Evolutionary conservation across 805 yeast genomes (phyloP).

Genomic region (Blastobotrys peoriensis): DNA sequence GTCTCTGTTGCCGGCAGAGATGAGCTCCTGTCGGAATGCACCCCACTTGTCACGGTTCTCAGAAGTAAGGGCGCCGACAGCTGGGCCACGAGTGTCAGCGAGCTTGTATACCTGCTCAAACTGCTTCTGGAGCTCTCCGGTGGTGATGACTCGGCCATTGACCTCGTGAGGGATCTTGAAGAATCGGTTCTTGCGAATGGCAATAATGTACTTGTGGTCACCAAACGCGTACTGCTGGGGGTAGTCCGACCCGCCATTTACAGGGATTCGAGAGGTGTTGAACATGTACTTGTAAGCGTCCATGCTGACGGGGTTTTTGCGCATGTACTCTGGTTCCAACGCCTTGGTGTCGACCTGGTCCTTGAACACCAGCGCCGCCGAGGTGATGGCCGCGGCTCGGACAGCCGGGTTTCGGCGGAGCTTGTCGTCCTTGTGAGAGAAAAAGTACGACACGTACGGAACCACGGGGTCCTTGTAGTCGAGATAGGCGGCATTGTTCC

Average conservation of each 20-base stretch:
- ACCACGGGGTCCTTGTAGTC: slow-evolving; percentile 90
- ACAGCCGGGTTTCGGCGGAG: slow-evolving; percentile 31
- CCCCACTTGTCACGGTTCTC: slow-evolving; percentile 83
- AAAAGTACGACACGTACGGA: slow-evolving; percentile 90
- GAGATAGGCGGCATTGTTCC: slow-evolving; percentile 93
- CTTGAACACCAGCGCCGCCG: slow-evolving; percentile 63
- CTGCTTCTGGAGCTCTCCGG: slow-evolving; percentile 43
- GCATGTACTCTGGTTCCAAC: slow-evolving; percentile 72
- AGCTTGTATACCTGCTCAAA: slow-evolving; percentile 47
- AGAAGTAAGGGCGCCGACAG: slow-evolving; percentile 75
- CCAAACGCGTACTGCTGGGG: slow-evolving; percentile 27
- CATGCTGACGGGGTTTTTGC: slow-evolving; percentile 87
- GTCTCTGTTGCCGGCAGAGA: slow-evolving; percentile 44
- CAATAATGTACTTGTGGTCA: slow-evolving; percentile 61
- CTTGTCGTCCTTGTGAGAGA: slow-evolving; percentile 64
- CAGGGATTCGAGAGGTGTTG: slow-evolving; percentile 66
- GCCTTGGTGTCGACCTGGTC: slow-evolving; percentile 61
- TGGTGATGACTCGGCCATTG: slow-evolving; percentile 32
- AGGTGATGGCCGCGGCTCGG: slow-evolving; percentile 71
- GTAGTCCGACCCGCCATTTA: slow-evolving; percentile 48
- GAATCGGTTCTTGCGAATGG: slow-evolving; percentile 69
- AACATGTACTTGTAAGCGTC: slow-evolving; percentile 87
- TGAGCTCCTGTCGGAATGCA: slow-evolving; percentile 50
- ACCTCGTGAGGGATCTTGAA: slow-evolving; percentile 53
- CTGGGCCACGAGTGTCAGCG: slow-evolving; percentile 40